Base-by-base conservation (phyloP, 352 stramenopile genomes). In the Sclerospora graminicola region DNA sequence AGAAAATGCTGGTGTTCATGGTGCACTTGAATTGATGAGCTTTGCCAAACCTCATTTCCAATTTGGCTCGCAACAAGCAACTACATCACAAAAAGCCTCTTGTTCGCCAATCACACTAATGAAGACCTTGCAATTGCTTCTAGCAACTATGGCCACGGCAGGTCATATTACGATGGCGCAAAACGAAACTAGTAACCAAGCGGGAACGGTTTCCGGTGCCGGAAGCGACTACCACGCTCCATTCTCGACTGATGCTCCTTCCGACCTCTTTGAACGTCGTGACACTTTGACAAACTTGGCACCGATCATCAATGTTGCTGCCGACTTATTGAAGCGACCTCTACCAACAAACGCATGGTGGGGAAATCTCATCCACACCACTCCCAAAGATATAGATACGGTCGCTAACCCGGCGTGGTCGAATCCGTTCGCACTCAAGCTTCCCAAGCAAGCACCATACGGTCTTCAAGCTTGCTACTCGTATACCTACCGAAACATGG, bases 271-370 rank as follows among this genome's bases (percentile, higher is more conserved):
- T 39, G 47, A 74, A 43, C 68, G 66, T 33, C 54, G 58, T 30
- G 69, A 77, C 10, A 66, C 55, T 4, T 54, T 86, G 26, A 57
- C 51, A n/a, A 66, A 44, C 26, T 36, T 86, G 21, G 70, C 74
- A 5, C 74, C 74, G n/a, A 70, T 82, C 55, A 60, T 82, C 44
- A 83, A 84, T 44, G 59, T 83, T 35, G 70, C 66, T 16, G 28
- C 51, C 18, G 64, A 81, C 1, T 45, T 82, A 35, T 50, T 86
- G 35, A 53, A 51, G 2, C 7, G 58, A 27, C 51, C 78, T 3
- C 60, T 90, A n/a, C 78, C 78, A 40, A 90, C 75, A 11, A 90
- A 90, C 66, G 79, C 84, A 41, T 90, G 78, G 78, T 90, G 78
- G 78, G 75, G 69, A 9, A 89, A 87, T 56, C 57, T 86, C 34